Percentiles rank a stretch among this genome's conserved stretches.
Evolutionary conservation across 371 early-diverging fungal species (phyloP).

Genomic region (Dinochytrium kinnereticum): DNA sequence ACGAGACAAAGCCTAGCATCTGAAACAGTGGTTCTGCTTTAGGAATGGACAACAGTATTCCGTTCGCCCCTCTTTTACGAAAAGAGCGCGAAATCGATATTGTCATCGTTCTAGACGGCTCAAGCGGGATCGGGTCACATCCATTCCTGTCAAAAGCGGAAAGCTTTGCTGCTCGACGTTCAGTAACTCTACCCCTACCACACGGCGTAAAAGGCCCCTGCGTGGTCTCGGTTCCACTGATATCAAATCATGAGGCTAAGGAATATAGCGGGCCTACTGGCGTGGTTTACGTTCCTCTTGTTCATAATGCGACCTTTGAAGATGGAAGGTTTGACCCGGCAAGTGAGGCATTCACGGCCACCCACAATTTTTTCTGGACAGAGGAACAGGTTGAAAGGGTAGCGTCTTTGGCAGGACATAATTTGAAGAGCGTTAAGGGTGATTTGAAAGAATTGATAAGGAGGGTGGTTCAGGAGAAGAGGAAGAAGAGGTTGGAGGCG

Average conservation of each 20-base stretch:
- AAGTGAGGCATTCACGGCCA: conserved; percentile 15
- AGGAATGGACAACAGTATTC: conserved; percentile 46
- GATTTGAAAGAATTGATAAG: not conserved
- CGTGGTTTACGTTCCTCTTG: conserved; percentile 33
- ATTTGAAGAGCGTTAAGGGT: not conserved
- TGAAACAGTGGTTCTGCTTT: too few relatives aligned
- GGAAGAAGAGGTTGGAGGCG: conserved; percentile 13
- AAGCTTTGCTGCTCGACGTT: conserved; percentile 20
- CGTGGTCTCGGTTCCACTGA: not conserved
- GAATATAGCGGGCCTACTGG: not conserved
- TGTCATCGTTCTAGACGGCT: conserved; percentile 38
- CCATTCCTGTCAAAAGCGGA: conserved; percentile 36
- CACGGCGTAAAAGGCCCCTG: not conserved
- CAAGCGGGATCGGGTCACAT: conserved; percentile 32
- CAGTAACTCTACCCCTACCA: conserved; percentile 6
- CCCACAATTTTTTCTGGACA: conserved; percentile 35
- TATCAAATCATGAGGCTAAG: not conserved
- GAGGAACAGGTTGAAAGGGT: conserved; percentile 27
- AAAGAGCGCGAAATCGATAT: conserved; percentile 35
- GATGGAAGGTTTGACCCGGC: conserved; percentile 16
- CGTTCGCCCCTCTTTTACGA: conserved; percentile 43
- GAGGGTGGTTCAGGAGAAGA: conserved; percentile 1
- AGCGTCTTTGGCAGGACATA: conserved; percentile 13
- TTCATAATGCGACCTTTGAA: not conserved
- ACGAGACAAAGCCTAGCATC: too few relatives aligned